Base-by-base conservation (phyloP, 2,329 filamentous ascomycete genomes). In the Epichloe festucae region DNA sequence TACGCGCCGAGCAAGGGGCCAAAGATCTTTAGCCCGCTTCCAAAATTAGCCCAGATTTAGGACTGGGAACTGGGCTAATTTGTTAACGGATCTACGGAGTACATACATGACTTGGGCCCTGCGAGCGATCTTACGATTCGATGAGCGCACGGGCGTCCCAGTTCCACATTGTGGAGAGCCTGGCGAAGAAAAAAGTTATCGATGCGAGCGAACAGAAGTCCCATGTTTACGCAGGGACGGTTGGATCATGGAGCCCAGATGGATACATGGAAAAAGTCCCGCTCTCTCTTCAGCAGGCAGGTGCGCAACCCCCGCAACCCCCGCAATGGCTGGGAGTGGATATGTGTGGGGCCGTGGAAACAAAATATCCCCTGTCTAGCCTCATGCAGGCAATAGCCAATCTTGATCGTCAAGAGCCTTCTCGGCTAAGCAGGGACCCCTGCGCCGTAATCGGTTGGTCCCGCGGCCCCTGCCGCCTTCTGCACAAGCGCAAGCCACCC, bases 371-470 rank as follows among this genome's bases (percentile, higher is more conserved):
- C 57, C 54, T 60, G 58, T 52, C 54, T 59, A 60, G 55, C 51
- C 56, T 60, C 58, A 56, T 63, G 63, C 59, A 58, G 60, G 58
- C 65, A 58, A 53, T 58, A 66, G 62, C 70, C 70, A 72, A 71
- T 71, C 69, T 66, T 60, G 63, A 63, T 64, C 23, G 60, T 58
- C 54, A 61, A 58, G 63, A 56, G 62, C 67, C 57, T 51, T 57
- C 31, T 54, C 52, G 52, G 50, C 47, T 55, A 59, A 54, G 53
- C 49, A 46, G 45, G 48, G 40, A 58, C 51, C 63, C 23, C 54
- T 57, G 60, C 65, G 64, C 68, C 68, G 66, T 60, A 62, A 65
- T 67, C 68, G 68, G 68, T 70, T 69, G 68, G 68, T 70, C 68
- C 73, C 70, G 69, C 67, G 65, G 68, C 65, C 66, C 70, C 70